Evolutionary conservation across 345 rosid genomes (phyloP), one percentile per base, ranked within the genome.

Genomic region (Aegle marmelos): DNA sequence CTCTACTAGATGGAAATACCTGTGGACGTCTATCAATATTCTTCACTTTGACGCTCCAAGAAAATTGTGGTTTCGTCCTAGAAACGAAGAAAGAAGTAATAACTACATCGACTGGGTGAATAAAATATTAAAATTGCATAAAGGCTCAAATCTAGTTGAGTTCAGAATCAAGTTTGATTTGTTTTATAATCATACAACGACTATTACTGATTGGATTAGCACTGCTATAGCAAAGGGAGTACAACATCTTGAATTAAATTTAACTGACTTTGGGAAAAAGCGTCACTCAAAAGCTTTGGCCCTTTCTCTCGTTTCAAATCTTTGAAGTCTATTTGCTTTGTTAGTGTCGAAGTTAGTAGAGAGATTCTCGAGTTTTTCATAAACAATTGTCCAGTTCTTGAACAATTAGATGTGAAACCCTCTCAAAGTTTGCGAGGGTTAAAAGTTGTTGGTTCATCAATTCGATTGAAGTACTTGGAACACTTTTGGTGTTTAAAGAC

Each of bases 381-480:
- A 59, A 37, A 37, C 63, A 60, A 39, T 25, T 74, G 57, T 60
- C 77, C 37, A 2, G 27, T n/a, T 61, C 77, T 74, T 27, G 68
- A 74, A 39, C 8, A 1, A 17, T 28, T 74, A 8, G 0, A 16
- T 3, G 57, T 37, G 0, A 2, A 6, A 5, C 0, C 17, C 9
- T 59, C 30, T 2, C 41, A 22, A 24, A 1, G 39, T 74, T 41
- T 60, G 16, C 13, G 7, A 17, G 48, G 56, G 7, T 33, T 59
- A 17, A 59, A 37, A 17, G 48, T 59, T 37, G 39, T 13, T 54
- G 50, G 67, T 41, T 41, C 48, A 11, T 41, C 48, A 11, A 0
- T 41, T 41, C 16, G 50, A 41, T 41, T 41, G 50, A 50, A 72
- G 16, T 10, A 53, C 31, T 25, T 66, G 9, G 64, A 34, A 22